Evolutionary conservation across 805 yeast genomes (phyloP), one percentile per base, ranked within the genome.

Genomic region (Starmera dryadoides): DNA sequence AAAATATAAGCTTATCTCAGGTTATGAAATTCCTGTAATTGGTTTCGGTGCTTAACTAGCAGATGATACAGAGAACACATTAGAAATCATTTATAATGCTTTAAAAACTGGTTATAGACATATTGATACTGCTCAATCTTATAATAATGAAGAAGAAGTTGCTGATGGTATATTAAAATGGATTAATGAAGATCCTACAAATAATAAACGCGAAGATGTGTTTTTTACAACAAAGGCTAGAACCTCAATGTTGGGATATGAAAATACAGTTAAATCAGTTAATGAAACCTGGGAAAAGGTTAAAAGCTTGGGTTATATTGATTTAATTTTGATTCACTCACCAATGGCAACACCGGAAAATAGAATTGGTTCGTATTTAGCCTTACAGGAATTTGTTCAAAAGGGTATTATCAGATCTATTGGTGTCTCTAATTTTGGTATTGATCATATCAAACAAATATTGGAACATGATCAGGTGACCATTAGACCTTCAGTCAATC

Each of bases 371-470:
- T 76, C 89, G 0, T 85, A 84, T 77, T 67, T 61, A 51, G 91
- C 89, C 1, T 66, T 85, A 71, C 89, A 85, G 56, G 93, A 85
- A 50, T 79, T 76, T 20, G 82, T 79, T 18, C 76, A 69, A 20
- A 63, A 63, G 6, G 83, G 86, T 5, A 60, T 68, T 38, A 79
- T 83, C 35, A 73, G 68, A 51, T 71, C 85, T 12, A 77, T 86
- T 42, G 95, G 95, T 22, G 88, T 86, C 14, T 82, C 93, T 7
- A 81, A 82, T 57, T 86, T 73, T 57, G 86, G 87, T 31, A 52
- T 60, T 17, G 62, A 63, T 3, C 87, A 80, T 56, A 59, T 85
- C n/a, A 72, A 78, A 41, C 81, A 81, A 53, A 58, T 86, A 34
- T 64, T 81, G 34, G 51, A 75, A 25, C 77, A 86, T 83, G 71